Evolutionary conservation across 1,284 basidiomycete species (phyloP), one percentile per base, ranked within the genome.

Genomic region (Vanrija sp.): DNA sequence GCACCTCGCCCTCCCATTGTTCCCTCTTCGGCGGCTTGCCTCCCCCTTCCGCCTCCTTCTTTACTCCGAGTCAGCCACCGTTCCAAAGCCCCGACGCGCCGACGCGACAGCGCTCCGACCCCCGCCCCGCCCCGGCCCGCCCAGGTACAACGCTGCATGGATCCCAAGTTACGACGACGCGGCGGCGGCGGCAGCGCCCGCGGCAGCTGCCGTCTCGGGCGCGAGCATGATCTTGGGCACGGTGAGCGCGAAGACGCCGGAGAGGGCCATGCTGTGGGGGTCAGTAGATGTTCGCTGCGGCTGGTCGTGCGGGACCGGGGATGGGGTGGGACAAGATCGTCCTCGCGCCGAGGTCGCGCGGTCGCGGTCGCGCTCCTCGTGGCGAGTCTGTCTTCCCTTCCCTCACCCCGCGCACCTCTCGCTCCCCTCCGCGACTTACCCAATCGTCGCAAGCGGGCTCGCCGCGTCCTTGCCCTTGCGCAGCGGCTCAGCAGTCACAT

Each of bases 171-270:
- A 53, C 39, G 51, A 22, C 20, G 38, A 20, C 5, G 24, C 41
- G 24, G 39, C 25, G 16, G 44, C 43, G 19, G 42, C 48, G 7
- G 44, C 49, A 41, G 39, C 43, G 6, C 42, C 44, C 3, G 49
- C 49, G 23, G 44, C 44, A 15, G 35, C 44, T 12, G 39, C n/a
- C 2, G 44, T 4, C 47, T 57, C 58, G n/a, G 67, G 65, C 6
- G 57, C 60, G 19, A 71, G 59, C 55, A 72, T 65, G 45, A 69
- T 53, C 56, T 67, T 67, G 7, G 69, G 71, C 41, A 72, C 43
- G 43, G 63, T 61, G 25, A 62, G 62, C 19, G 69, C 63, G 27
- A 69, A 37, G 31, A 74, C 57, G 45, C 72, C 72, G 15, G 68
- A 67, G 23, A 69, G 39, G 18, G 62, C 69, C 66, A 73, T 68